Evolutionary conservation across 2,329 filamentous ascomycete genomes (phyloP).

Genomic region (Parastagonospora avenae): DNA sequence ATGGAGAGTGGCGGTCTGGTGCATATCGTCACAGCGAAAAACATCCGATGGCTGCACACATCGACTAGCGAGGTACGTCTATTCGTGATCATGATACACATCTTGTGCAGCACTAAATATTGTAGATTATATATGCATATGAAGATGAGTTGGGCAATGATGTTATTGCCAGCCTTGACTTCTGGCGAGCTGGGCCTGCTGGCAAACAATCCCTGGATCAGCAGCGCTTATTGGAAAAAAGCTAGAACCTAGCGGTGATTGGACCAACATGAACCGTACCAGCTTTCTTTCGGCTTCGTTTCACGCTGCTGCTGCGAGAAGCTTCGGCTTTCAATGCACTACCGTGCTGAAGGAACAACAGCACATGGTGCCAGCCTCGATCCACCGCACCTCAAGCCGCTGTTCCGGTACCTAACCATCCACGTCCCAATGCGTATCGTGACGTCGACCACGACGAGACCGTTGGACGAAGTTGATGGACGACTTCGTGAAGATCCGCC

Average conservation of each 20-base stretch:
- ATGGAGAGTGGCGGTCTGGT: slow-evolving; percentile 90
- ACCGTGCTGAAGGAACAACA: too few species aligned
- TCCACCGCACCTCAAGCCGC: too few species aligned
- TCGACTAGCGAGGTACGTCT: slow-evolving; percentile 85
- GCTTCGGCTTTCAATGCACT: too few species aligned
- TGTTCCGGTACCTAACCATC: too few species aligned
- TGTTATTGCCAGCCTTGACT: slow-evolving; percentile 92
- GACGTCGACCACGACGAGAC: too few species aligned
- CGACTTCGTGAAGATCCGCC: too few species aligned
- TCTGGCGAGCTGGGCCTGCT: slow-evolving; percentile 66
- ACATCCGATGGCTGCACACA: slow-evolving; percentile 96
- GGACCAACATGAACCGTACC: not conserved
- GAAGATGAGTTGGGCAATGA: slow-evolving; percentile 95
- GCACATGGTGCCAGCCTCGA: too few species aligned
- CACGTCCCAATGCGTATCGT: too few species aligned
- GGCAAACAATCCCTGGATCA: slow-evolving; percentile 35
- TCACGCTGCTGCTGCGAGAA: too few species aligned
- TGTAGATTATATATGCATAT: slow-evolving; percentile 93
- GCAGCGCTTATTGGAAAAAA: slow-evolving; percentile 33
- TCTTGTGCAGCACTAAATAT: slow-evolving; percentile 15
- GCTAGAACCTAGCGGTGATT: slow-evolving; percentile 12
- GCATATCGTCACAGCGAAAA: slow-evolving; percentile 94
- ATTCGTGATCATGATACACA: not conserved
- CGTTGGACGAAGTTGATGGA: too few species aligned
- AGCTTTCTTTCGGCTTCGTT: not conserved